Base-by-base conservation (phyloP, 306 rosid genomes). In the Lathyrus sativus region DNA sequence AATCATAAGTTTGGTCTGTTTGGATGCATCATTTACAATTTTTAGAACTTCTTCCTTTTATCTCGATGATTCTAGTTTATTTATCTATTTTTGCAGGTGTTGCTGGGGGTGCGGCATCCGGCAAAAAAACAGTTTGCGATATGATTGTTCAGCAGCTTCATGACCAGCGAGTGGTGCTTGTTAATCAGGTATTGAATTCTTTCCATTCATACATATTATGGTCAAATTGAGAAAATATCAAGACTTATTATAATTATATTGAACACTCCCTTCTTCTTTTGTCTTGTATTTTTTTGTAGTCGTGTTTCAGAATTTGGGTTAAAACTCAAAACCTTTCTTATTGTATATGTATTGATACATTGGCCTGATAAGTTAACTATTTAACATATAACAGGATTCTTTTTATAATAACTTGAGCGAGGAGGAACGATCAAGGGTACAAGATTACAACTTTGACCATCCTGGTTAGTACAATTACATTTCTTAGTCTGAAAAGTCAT, bases 71-170 rank as follows among this genome's bases (percentile, higher is more conserved):
- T 78, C 18, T 50, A 60, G 51, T 67, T 18, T 61, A 41, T 66
- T 69, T 49, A 22, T 60, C 13, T 9, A 46, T 58, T 59, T 62
- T 35, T 61, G 65, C 82, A 95, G 99, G 99, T 77, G 99, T 95
- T 80, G 90, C 95, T 75, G 99, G 99, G 46, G 99, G 99, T 73
- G 96, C 99, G 10, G 96, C 99, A 65, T 95, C 99, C 39, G 99
- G 99, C 54, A 95, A 90, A 85, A 95, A 88, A 15, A 77, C 96
- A 2, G 99, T 95, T 48, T 95, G 99, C 78, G 95, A 95, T 80
- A 81, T 90, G 97, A 95, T 95, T 77, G 89, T 95, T 83, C 99
- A 95, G 80, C 99, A 95, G 67, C 97, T 95, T 81, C 99, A 90
- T 83, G 97, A 95, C 65, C 99, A 95, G 67, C 90, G 99, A 39